Evolutionary conservation across 257 asterid species (phyloP).

Genomic region (Solanum acaule): DNA sequence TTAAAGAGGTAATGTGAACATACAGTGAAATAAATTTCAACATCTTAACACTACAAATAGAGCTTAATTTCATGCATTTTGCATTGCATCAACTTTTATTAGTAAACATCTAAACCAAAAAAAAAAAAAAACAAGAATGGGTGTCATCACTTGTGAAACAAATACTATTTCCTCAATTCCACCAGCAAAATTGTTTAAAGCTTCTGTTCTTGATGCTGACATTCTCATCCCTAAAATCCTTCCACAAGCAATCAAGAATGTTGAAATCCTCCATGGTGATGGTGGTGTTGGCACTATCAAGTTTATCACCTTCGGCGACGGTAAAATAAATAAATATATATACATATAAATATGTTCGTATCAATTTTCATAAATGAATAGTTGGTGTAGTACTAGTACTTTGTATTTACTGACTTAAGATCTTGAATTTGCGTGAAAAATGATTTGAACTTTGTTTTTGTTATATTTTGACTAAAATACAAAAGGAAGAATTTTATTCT

Average conservation of each 20-base stretch:
- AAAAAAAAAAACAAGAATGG: constrained; percentile 9
- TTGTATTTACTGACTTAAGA: background rate
- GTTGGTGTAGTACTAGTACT: background rate
- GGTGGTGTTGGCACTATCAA: constrained; percentile 49
- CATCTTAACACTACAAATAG: background rate
- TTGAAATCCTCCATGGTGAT: constrained; percentile 36
- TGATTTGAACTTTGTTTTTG: background rate
- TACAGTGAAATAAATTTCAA: background rate
- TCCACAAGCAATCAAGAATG: constrained; percentile 35
- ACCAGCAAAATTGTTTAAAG: constrained; percentile 31
- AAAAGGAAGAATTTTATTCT: background rate
- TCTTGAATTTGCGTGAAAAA: background rate
- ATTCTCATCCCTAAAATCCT: constrained; percentile 33
- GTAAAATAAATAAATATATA: background rate
- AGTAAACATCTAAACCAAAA: background rate
- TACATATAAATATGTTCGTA: background rate
- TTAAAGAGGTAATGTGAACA: background rate
- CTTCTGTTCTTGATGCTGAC: constrained; percentile 35
- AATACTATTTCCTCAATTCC: constrained; percentile 32
- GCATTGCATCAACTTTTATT: background rate
- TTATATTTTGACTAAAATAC: background rate
- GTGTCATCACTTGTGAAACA: constrained; percentile 16
- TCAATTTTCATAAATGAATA: background rate
- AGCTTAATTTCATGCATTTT: background rate
- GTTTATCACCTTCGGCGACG: constrained; percentile 28